Conservation (phyloP, 371 early-diverging fungal genomes). For the Circinella minor region DNA sequence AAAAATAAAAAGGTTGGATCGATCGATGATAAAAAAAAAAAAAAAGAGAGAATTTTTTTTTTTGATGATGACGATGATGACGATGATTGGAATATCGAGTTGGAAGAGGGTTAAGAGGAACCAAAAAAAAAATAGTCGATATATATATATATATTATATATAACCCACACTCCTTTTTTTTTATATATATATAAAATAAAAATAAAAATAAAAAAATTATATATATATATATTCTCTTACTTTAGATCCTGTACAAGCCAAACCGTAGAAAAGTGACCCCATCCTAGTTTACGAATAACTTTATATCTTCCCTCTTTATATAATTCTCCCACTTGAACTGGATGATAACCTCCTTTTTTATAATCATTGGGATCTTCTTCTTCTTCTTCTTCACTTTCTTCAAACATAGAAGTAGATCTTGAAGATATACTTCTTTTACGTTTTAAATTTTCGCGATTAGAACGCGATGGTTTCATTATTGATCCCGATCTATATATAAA, state of each 20-base stretch:
- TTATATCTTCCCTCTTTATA: conserved; percentile 84
- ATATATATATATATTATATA: too few relatives aligned
- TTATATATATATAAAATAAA: background rate
- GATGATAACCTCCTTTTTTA: conserved; percentile 94
- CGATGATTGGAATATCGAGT: background rate
- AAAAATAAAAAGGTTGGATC: too few relatives aligned
- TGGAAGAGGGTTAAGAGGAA: background rate
- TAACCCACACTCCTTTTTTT: conserved; percentile 8
- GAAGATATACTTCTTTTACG: conserved; percentile 1
- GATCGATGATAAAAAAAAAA: too few relatives aligned
- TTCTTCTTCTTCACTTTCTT: conserved; percentile 43
- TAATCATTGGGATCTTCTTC: conserved; percentile 94
- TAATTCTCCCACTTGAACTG: conserved; percentile 83
- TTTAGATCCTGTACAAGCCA: conserved; percentile 89
- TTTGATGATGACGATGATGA: too few relatives aligned
- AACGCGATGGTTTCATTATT: background rate
- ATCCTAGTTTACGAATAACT: conserved; percentile 94
- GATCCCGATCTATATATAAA: conserved; percentile 4
- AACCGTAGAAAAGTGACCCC: conserved; percentile 99
- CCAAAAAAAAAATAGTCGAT: background rate
- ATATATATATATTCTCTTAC: conserved; percentile 39
- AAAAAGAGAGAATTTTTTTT: too few relatives aligned
- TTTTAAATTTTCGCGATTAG: conserved; percentile 2
- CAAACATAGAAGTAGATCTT: background rate
- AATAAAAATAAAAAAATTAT: background rate